Base-by-base conservation (phyloP, 164 flowering plant genomes). In the Magnolia officinalis region DNA sequence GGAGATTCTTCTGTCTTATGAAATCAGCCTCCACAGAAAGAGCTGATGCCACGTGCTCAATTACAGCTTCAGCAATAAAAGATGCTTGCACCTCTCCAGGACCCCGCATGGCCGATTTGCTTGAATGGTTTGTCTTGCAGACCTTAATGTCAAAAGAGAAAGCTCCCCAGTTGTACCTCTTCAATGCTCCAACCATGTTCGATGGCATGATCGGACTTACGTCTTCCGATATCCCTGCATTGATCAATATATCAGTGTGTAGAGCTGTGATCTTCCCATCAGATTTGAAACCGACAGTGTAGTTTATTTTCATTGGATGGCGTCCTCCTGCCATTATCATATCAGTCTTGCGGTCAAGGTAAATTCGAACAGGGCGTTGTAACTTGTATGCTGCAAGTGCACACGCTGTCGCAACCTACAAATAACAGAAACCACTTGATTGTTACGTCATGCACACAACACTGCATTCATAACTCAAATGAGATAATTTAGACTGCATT, bases 241-340 rank as follows among this genome's bases (percentile, higher is more conserved):
- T 78, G 9, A 96, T 79, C 66, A 96, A 81, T 72, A 91, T 81
- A 37, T 86, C 83, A 50, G 92, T 86, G 59, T 89, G 83, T 58
- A 93, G 81, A 51, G 94, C 98, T 31, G 98, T 93, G 71, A 95
- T 86, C 80, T 91, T 92, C 50, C 98, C 98, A 82, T 83, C 81
- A 23, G 88, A 82, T 76, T 91, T 95, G 83, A 93, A 95, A 59
- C 98, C 98, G 1, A 93, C 95, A 76, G 77, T 84, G 52, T 92
- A 95, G 2, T 87, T 89, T 81, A 93, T 79, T 75, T 93, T 87
- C 94, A 91, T 90, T 50, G 98, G 98, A 81, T 95, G 97, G 70
- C 98, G 84, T 85, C 97, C 98, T 81, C 96, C 97, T 18, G 89
- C 83, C 84, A 87, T 87, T 77, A 91, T 86, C 97, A 95, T 93